Base-by-base conservation (phyloP, 768 basidiomycete species). In the Serpula lacrymans region DNA sequence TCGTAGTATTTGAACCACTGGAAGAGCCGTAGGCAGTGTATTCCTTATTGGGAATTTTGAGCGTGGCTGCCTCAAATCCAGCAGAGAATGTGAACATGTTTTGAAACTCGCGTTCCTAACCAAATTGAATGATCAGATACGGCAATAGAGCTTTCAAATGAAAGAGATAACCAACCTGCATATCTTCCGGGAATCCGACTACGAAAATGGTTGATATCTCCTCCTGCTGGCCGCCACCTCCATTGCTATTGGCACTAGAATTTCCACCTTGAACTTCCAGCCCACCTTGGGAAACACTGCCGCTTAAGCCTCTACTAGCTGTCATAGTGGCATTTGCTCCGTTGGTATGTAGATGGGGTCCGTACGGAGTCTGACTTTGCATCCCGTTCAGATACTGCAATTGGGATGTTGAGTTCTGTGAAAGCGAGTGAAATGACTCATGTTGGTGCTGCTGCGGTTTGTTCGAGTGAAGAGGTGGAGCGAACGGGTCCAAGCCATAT, bases 131-230 rank as follows among this genome's bases (percentile, higher is more conserved):
- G 34, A 46, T 49, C 41, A 53, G 54, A 47, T 37, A 48, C 22
- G 32, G 22, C 40, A n/a, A n/a, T n/a, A n/a, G n/a, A n/a, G n/a
- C n/a, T n/a, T n/a, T n/a, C n/a, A n/a, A 31, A 48, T 39, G 16
- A 16, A 23, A 39, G 8, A 47, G 39, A 28, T 34, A 17, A 75
- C 84, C 49, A 53, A 90, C 93, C 78, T 87, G 84, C 89, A 98
- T 97, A 55, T 99, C 96, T 42, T 99, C 96, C 3, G 96, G 96
- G 60, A 99, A 99, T 0, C 96, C 96, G 20, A 98, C 95, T 3
- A 99, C 94, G 48, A 99, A 99, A 48, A 96, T 94, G 5, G 93
- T 96, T 9, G 88, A 93, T 34, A 96, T 96, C 54, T 95, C 92
- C 61, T 96, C 94, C 43, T 80, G 78, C 27, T 67, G 56, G 5